Evolutionary conservation across 2,329 filamentous ascomycete species (phyloP).

Genomic region (Sporothrix brasiliensis): DNA sequence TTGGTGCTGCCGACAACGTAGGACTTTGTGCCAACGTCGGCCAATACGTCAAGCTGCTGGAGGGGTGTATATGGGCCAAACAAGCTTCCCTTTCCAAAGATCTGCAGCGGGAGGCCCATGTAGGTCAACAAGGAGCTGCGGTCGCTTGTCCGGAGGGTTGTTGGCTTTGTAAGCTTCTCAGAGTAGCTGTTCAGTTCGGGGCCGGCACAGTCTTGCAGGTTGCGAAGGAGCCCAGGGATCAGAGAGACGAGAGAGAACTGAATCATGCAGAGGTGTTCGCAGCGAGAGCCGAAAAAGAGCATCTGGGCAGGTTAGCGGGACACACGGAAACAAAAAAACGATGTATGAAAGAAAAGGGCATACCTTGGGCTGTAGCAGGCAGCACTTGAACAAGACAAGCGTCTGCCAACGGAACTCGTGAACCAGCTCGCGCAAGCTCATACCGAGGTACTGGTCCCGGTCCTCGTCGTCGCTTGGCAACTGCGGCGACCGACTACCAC

Average conservation of each 20-base stretch:
- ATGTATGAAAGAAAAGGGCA: not conserved
- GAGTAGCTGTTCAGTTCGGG: conserved; percentile 88
- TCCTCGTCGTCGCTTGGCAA: conserved; percentile 65
- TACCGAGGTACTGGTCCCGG: conserved; percentile 83
- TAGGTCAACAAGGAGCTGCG: conserved; percentile 86
- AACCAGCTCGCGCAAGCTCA: conserved; percentile 86
- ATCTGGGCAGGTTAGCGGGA: conserved; percentile 62
- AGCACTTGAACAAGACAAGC: conserved; percentile 88
- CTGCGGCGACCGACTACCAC: conserved; percentile 11
- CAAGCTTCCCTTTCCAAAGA: conserved; percentile 93
- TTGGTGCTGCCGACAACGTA: conserved; percentile 98
- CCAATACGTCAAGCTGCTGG: conserved; percentile 87
- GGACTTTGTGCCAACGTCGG: conserved; percentile 91
- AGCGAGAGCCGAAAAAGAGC: conserved; percentile 97
- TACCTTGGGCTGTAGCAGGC: conserved; percentile 92
- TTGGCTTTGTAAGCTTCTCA: conserved; percentile 72
- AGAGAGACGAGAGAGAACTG: conserved; percentile 95
- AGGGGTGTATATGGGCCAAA: conserved; percentile 96
- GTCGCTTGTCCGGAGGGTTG: conserved; percentile 88
- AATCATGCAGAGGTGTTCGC: conserved; percentile 95
- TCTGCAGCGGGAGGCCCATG: conserved; percentile 91
- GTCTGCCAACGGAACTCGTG: conserved; percentile 96
- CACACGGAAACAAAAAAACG: not conserved
- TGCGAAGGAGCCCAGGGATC: conserved; percentile 88
- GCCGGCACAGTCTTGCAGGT: conserved; percentile 92